Percentiles rank a stretch among this genome's conserved stretches.
phyloP scores from a whole-genome alignment of 495 filamentous ascomycete species.

The Copromyces sp. region DNA sequence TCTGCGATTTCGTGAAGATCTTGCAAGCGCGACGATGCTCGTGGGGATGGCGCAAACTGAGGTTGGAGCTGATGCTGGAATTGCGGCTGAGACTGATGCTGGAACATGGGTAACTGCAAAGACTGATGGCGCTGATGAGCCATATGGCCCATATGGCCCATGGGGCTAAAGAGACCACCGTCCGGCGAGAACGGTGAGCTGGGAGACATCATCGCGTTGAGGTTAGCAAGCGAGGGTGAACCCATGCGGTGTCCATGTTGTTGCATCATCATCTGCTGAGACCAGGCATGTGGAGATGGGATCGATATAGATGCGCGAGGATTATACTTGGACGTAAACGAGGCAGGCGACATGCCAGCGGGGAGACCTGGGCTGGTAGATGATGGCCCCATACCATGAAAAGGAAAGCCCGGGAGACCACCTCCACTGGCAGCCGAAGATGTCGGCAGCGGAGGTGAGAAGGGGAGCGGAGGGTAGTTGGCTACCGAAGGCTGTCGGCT shows the following conservation, averaged over 20 bases:
- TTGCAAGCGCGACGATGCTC: constrained; percentile 46
- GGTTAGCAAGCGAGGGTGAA: constrained; percentile 45
- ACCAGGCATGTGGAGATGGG: constrained; percentile 41
- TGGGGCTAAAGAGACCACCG: constrained; percentile 16
- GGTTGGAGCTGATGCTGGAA: constrained; percentile 45
- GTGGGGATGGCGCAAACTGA: constrained; percentile 25
- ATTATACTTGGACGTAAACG: constrained; percentile 45
- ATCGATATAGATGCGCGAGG: constrained; percentile 45
- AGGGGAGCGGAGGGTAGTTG: constrained; percentile 52
- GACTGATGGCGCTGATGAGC: constrained; percentile 50
- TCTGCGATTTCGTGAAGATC: constrained; percentile 46
- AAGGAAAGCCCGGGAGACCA: constrained; percentile 47
- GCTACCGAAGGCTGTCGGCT: constrained; percentile 50
- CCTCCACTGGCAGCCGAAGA: constrained; percentile 54
- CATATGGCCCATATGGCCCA: constrained; percentile 16
- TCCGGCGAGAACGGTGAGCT: constrained; percentile 41
- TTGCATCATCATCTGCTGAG: constrained; percentile 43
- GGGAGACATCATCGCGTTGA: constrained; percentile 41
- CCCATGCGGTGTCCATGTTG: constrained; percentile 44
- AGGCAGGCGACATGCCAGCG: constrained; percentile 42
- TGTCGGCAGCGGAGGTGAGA: constrained; percentile 64
- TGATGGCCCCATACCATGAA: constrained; percentile 28
- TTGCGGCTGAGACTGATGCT: constrained; percentile 45
- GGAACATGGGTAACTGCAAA: constrained; percentile 45
- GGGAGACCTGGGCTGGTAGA: constrained; percentile 47